Conservation (phyloP, 768 basidiomycete genomes). For the Gyrodon lividus region DNA sequence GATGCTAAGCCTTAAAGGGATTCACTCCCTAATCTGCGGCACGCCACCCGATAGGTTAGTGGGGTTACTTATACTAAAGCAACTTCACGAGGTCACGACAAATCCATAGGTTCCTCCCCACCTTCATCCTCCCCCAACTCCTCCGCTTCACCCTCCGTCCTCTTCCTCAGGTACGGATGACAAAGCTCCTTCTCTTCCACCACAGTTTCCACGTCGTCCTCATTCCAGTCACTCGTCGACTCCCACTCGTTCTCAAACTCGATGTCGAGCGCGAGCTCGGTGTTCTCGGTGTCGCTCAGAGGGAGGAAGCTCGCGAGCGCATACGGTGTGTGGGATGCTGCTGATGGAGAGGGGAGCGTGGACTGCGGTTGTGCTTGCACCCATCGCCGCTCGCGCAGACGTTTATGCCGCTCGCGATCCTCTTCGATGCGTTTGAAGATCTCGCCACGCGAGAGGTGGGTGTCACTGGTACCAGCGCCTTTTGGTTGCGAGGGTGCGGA, state of each 20-base stretch:
- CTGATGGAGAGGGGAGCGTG: background rate
- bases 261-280: constrained; percentile 65
- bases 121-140: constrained; percentile 36
- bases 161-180: constrained; percentile 43
- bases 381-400: constrained; percentile 88
- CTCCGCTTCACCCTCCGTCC: background rate
- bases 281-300: constrained; percentile 43
- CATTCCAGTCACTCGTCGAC: constrained; percentile 87
- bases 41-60: too few species aligned
- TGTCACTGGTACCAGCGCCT: constrained; percentile 1
- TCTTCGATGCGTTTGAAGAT: constrained; percentile 88
- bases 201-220: constrained; percentile 79
- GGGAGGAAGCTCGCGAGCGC: constrained; percentile 25
- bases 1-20: too few species aligned
- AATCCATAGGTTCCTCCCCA: constrained; percentile 42
- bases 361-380: constrained; percentile 69
- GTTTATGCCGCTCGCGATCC: constrained; percentile 89
- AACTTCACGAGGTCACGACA: constrained; percentile 23
- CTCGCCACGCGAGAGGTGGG: constrained; percentile 57
- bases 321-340: constrained; percentile 9
- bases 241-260: constrained; percentile 93
- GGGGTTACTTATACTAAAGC: too few species aligned
- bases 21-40: too few species aligned
- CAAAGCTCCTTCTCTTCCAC: constrained; percentile 70
- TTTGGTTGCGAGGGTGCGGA: constrained; percentile 12